A percentile compares a stretch with the other conserved stretches of the same genome.
Conservation (phyloP, 208 protist species). For the Trypanosoma congolense region DNA sequence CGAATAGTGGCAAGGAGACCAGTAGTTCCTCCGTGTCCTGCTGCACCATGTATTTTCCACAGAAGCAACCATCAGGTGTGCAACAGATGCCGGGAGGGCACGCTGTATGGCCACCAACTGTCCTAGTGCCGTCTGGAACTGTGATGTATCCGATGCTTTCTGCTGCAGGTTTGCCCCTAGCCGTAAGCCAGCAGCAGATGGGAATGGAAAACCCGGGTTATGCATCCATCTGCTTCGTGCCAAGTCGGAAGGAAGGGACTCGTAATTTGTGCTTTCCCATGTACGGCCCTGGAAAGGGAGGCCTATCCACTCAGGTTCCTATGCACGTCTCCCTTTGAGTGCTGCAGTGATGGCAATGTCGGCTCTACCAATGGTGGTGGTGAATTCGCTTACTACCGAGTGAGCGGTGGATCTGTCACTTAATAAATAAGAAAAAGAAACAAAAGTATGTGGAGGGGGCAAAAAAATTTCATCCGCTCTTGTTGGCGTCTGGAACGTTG, state of each 20-base stretch:
- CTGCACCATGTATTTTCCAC: neutral
- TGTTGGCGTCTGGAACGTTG: no score
- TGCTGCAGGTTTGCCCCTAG: neutral
- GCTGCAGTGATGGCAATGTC: slow-evolving; percentile 3
- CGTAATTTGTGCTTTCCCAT: neutral
- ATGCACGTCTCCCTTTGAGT: neutral
- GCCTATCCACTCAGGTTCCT: neutral
- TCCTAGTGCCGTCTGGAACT: neutral
- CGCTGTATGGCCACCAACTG: neutral
- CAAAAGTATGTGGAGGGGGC: no score
- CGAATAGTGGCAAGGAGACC: neutral
- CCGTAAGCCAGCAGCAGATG: neutral
- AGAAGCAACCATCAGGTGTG: neutral
- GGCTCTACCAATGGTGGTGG: no score
- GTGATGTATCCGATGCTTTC: neutral
- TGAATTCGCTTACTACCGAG: no score
- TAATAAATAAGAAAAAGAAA: no score
- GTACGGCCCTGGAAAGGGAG: neutral
- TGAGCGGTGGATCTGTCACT: no score
- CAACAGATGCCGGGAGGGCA: neutral
- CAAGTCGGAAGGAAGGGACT: neutral
- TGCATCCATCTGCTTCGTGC: neutral
- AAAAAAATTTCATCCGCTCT: no score
- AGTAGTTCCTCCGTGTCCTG: neutral
- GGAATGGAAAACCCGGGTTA: neutral